phyloP scores from a whole-genome alignment of 305 asterid species.

The Stenogyne calaminthoides region DNA sequence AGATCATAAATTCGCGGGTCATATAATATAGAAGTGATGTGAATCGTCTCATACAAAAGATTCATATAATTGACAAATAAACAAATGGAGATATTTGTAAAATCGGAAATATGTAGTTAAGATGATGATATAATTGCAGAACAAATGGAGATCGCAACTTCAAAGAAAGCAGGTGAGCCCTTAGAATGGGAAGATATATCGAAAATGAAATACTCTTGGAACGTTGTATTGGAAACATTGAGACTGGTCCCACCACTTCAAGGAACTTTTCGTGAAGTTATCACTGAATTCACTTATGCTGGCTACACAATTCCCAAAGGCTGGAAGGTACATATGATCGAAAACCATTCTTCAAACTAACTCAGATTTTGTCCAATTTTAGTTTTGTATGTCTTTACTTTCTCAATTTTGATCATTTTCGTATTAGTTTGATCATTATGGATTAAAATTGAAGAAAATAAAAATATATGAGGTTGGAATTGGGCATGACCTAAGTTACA shows the following conservation, averaged over 20 bases:
- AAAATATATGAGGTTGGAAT: too few species aligned
- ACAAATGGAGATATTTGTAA: background rate
- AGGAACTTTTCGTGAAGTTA: slow-evolving; percentile 56
- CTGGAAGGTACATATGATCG: slow-evolving; percentile 48
- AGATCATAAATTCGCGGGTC: too few species aligned
- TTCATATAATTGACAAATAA: too few species aligned
- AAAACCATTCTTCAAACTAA: too few species aligned
- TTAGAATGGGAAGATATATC: slow-evolving; percentile 56
- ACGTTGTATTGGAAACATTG: slow-evolving; percentile 54
- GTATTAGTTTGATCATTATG: too few species aligned
- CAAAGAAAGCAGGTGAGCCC: slow-evolving; percentile 40
- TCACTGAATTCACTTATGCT: slow-evolving; percentile 50
- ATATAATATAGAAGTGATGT: too few species aligned
- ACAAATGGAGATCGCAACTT: slow-evolving; percentile 51
- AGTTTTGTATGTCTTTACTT: too few species aligned
- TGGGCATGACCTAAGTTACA: too few species aligned
- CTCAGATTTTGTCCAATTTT: too few species aligned
- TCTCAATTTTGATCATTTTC: too few species aligned
- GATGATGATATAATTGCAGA: slow-evolving; percentile 29
- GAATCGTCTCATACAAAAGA: too few species aligned
- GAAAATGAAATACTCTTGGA: slow-evolving; percentile 67
- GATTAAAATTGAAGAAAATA: too few species aligned
- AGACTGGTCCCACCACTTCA: slow-evolving; percentile 63
- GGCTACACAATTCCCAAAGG: slow-evolving; percentile 68
- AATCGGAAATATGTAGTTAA: background rate